phyloP scores from a whole-genome alignment of 371 early-diverging fungal species.

The Apophysomyces ossiformis region DNA sequence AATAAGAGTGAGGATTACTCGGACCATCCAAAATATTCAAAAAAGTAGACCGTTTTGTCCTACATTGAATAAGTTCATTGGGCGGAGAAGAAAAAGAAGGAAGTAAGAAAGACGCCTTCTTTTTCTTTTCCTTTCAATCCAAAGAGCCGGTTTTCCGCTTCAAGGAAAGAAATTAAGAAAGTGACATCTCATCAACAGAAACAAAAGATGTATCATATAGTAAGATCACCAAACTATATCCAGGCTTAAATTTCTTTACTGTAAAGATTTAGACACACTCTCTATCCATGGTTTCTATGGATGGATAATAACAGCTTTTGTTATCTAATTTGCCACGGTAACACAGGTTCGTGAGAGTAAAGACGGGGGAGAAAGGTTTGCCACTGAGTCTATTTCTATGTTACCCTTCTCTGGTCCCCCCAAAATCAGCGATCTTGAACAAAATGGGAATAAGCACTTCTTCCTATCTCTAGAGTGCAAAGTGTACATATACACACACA shows the following conservation, averaged over 20 bases:
- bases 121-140: no score
- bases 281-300: no score
- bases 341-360: not conserved
- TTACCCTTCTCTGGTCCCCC: no score
- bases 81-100: not conserved
- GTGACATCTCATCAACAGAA: no score
- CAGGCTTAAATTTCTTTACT: no score
- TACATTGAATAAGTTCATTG: no score
- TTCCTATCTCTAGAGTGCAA: not conserved
- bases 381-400: not conserved
- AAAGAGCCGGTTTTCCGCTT: no score
- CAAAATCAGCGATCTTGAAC: not conserved
- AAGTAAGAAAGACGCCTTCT: not conserved
- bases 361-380: not conserved
- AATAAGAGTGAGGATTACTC: slow-evolving; percentile 2
- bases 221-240: no score
- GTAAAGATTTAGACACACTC: no score
- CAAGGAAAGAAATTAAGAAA: no score
- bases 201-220: no score
- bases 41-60: not conserved
- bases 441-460: not conserved
- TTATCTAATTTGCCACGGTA: slow-evolving; percentile 2
- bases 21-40: slow-evolving; percentile 7
- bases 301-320: not conserved
- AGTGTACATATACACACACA: not conserved